phyloP scores from a whole-genome alignment of 495 filamentous ascomycete species.

The Aspergillus kassunensis region DNA sequence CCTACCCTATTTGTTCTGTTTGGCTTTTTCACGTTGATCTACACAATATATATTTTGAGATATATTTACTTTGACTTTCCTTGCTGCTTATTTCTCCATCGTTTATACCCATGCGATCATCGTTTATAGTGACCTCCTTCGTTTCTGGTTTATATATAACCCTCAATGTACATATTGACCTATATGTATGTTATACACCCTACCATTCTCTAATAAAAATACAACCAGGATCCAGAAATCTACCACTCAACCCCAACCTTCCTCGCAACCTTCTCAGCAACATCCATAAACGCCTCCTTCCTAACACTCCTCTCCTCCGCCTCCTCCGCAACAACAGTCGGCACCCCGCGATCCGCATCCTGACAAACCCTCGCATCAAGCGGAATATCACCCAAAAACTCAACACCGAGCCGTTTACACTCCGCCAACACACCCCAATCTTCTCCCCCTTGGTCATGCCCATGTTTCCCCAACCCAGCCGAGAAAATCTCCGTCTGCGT shows the following conservation, averaged over 20 bases:
- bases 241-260: constrained; percentile 42
- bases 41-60: no score
- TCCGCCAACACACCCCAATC: constrained; percentile 49
- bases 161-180: no score
- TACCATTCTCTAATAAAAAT: neutral
- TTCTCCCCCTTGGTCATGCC: constrained; percentile 33
- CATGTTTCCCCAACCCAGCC: constrained; percentile 29
- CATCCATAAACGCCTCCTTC: constrained; percentile 64
- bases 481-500: constrained; percentile 74
- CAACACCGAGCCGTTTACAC: constrained; percentile 62
- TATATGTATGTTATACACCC: neutral
- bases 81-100: no score
- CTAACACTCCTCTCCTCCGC: constrained; percentile 66
- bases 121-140: neutral
- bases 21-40: neutral
- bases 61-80: no score
- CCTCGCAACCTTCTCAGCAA: constrained; percentile 59
- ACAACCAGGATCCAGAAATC: neutral
- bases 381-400: constrained; percentile 84
- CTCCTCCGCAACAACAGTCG: constrained; percentile 87
- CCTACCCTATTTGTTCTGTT: neutral
- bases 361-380: constrained; percentile 82
- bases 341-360: constrained; percentile 84
- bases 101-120: no score
- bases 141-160: neutral